A percentile compares a stretch with the other conserved stretches of the same genome.
These are phyloP conservation scores for Lonicera japonica DNA, from an alignment of 129 eudicot species.

Conservation along the genomic window DNA sequence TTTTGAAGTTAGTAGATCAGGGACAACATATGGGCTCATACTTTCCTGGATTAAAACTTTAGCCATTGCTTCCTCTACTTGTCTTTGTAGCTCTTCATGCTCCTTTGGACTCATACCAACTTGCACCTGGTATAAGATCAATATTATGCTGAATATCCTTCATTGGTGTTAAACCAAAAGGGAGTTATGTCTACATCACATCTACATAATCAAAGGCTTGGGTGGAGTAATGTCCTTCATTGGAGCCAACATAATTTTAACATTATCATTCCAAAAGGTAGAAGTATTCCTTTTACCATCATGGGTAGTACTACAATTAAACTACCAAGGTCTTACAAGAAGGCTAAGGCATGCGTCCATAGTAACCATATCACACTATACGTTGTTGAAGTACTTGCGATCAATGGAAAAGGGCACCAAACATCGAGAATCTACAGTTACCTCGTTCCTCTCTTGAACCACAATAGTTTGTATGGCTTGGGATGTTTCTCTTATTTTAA, in stretches of 20 bases:
- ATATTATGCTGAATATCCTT: constrained; percentile 13
- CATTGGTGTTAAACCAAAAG: constrained; percentile 6
- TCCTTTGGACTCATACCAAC: neutral
- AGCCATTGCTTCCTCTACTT: constrained; percentile 1
- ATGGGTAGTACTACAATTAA: neutral
- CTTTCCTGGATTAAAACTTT: neutral
- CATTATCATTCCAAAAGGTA: neutral
- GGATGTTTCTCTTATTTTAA: constrained; percentile 2
- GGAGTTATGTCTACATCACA: neutral
- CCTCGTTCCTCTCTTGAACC: constrained; percentile 11
- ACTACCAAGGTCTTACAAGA: constrained; percentile 14
- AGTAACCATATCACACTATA: constrained; percentile 10
- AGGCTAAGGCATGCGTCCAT: constrained; percentile 15
- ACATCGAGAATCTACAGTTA: neutral
- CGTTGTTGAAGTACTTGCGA: constrained; percentile 1
- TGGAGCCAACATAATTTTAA: constrained; percentile 1
- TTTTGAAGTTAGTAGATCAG: neutral
- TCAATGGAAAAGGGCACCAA: constrained; percentile 8
- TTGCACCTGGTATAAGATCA: constrained; percentile 4
- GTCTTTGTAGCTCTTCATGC: neutral
- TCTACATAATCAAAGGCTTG: neutral
- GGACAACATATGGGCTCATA: constrained; percentile 8
- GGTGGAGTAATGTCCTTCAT: neutral
- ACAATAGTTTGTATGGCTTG: constrained; percentile 8
- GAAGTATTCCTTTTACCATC: constrained; percentile 13